These are phyloP conservation scores for Aspergillus neotritici DNA, from an alignment of 2,329 filamentous ascomycete genomes.

Conservation along the genomic window DNA sequence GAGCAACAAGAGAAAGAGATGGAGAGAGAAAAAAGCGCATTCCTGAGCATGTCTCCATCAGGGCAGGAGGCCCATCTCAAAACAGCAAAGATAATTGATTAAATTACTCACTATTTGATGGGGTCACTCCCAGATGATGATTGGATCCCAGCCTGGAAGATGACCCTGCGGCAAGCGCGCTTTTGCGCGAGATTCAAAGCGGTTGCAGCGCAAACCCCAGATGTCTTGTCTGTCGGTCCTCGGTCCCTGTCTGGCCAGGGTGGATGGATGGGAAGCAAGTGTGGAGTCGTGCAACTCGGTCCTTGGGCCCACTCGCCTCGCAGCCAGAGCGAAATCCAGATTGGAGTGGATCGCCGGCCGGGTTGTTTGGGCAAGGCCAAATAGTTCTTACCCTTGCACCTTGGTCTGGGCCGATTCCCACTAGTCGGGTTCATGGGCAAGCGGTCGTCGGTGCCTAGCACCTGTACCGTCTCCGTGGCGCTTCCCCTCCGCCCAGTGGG, in stretches of 20 bases:
- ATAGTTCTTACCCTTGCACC: too few species aligned
- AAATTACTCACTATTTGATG: slow-evolving; percentile 4
- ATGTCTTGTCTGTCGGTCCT: slow-evolving; percentile 9
- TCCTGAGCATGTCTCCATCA: slow-evolving; percentile 1
- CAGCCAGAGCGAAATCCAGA: slow-evolving; percentile 5
- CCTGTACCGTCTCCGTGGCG: not conserved
- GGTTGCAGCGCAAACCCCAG: slow-evolving; percentile 33
- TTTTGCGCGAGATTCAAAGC: slow-evolving; percentile 28
- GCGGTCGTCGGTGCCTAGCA: not conserved
- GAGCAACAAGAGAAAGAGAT: not conserved
- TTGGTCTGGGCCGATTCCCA: too few species aligned
- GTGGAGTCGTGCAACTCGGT: slow-evolving; percentile 11
- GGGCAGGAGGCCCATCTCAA: not conserved
- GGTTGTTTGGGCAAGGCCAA: too few species aligned
- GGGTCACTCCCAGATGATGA: not conserved
- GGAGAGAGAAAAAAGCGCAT: slow-evolving; percentile 4
- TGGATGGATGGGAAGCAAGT: not conserved
- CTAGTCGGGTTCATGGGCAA: too few species aligned
- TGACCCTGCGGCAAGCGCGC: slow-evolving; percentile 34
- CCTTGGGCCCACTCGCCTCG: not conserved
- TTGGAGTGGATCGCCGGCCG: slow-evolving; percentile 1
- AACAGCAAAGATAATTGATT: not conserved
- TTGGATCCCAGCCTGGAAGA: slow-evolving; percentile 3
- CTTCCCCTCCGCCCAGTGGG: too few species aligned
- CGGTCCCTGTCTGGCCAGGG: slow-evolving; percentile 1